Base-by-base conservation (phyloP, 495 filamentous ascomycete species). In the Podospora anserina region DNA sequence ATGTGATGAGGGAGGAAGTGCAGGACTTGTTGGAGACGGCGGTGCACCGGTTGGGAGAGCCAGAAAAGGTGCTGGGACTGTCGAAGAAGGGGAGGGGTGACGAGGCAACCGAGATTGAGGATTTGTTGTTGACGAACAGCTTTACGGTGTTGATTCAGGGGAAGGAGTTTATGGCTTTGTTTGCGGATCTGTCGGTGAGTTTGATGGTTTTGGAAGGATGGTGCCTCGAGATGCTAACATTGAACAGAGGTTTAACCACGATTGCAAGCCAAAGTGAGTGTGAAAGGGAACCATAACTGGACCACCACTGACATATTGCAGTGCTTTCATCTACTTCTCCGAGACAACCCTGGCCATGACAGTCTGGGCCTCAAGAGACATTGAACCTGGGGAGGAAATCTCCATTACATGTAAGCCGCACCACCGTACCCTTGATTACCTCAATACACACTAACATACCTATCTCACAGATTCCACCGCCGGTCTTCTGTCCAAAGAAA, bases 51-150 rank as follows among this genome's bases (percentile, higher is more conserved):
- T 59, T 79, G 34, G 63, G 65, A 1, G 73, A 76, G 16, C 55
- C 69, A 16, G 69, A 69, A 49, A 68, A 69, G 53, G 65, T 60
- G 44, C 56, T 70, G 18, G 57, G 77, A 58, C 58, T 74, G n/a
- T 54, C 89, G 68, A 85, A 89, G 62, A 89, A 90, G 68, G 89
- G 89, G 75, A 88, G 85, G 9, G 88, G 87, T 15, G 88, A 88
- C 54, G 66, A 49, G 44, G 67, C 15, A 15, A 55, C 30, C 11
- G 82, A 88, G 16, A 74, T 88, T 58, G 91, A 94, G 74, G 92
- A 94, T 78, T 82, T 92, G 19, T 84, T 91, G 68, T 82, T 88
- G 16, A 92, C 91, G 82, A 81, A 81, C 55, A 74, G 75, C 18
- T 81, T 81, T 69, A 74, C 67, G 16, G 71, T 78, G 3, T 59